Base-by-base conservation (phyloP, 2,329 filamentous ascomycete genomes). In the Triangularia verruculosa region DNA sequence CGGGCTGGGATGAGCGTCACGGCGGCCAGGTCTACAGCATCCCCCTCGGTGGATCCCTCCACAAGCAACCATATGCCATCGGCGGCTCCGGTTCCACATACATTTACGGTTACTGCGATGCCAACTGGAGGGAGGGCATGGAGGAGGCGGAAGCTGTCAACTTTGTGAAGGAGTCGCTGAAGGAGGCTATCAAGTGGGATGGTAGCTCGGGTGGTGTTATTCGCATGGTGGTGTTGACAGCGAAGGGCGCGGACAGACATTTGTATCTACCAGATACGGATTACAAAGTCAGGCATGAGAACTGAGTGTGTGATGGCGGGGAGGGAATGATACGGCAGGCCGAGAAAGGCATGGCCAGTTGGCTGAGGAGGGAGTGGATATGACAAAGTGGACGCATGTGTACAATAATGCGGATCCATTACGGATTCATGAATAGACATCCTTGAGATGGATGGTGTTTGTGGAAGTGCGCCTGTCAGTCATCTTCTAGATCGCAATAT, bases 101-200 rank as follows among this genome's bases (percentile, higher is more conserved):
- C 83, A 99, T 99, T 78, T 99, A 98, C 83, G 95, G 95, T 72
- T 98, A 96, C 84, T 98, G 93, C 76, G 94, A 99, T 76, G 89
- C 92, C 63, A 87, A 99, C 83, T 99, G 95, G 95, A 88, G 84
- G 77, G 95, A 98, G 79, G 87, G 87, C 69, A 98, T 99, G 93
- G 92, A 90, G 60, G 92, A 98, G 82, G 84, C 87, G 61, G 93
- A 96, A 67, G 95, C 95, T 0, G 88, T 99, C 69, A 79, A 88
- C 47, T 99, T 99, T 73, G 95, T 99, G 76, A 97, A 97, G 82
- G 90, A 88, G 56, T 89, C 95, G 30, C 82, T 99, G 74, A 83
- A 87, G 73, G 94, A 99, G 83, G 95, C 95, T 15, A 98, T 99
- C 85, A 97, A 97, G 81, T 99, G 95, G 95, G 95, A 99, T 76